Evolutionary conservation across 257 asterid genomes (phyloP).

Genomic region (Craterostigma plantagineum): DNA sequence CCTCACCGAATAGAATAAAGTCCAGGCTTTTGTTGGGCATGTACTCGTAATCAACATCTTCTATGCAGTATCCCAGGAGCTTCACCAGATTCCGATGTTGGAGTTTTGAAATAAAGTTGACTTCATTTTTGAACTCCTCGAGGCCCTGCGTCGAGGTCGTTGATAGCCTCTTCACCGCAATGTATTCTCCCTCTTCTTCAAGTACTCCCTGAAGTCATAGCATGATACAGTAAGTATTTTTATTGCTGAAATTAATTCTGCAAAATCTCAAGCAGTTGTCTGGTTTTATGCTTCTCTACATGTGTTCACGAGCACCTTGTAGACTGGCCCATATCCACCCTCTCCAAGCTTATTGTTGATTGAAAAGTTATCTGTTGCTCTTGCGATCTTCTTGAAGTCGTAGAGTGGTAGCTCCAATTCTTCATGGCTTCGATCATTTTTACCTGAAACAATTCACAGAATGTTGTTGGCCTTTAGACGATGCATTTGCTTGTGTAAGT

Average conservation of each 20-base stretch:
- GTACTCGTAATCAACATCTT: constrained; percentile 1
- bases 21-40: constrained; percentile 1
- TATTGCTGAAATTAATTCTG: no score
- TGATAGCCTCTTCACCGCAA: constrained; percentile 1
- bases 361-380: constrained; percentile 15
- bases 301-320: constrained; percentile 9
- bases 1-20: neutral
- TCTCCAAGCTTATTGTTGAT: constrained; percentile 11
- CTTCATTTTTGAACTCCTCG: constrained; percentile 1
- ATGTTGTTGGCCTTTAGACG: neutral
- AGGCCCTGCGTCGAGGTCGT: neutral
- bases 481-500: neutral
- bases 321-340: constrained; percentile 18
- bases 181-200: neutral
- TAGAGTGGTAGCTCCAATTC: constrained; percentile 10
- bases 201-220: neutral
- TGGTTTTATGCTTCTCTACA: no score
- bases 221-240: no score
- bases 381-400: constrained; percentile 4
- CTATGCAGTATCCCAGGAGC: neutral
- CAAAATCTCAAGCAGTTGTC: no score
- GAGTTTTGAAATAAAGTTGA: neutral
- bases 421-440: neutral
- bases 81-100: neutral
- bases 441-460: neutral